phyloP scores from a whole-genome alignment of 2,329 filamentous ascomycete species.

The Epichloe sp. region DNA sequence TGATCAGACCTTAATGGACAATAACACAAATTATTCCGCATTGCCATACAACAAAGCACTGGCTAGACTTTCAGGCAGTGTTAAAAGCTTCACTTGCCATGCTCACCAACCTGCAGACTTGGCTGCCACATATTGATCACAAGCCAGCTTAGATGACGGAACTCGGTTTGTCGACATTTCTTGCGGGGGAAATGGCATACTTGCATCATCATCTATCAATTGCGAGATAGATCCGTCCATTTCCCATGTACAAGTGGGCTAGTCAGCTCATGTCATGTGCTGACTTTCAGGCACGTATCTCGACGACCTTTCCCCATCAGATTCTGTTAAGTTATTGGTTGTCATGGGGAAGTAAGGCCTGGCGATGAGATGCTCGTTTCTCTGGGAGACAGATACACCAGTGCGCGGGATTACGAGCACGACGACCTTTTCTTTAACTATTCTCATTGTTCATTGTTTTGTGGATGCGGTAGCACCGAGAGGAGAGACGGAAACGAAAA shows the following conservation, averaged over 20 bases:
- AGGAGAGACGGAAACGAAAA: background rate
- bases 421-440: background rate
- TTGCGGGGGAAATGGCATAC: background rate
- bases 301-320: background rate
- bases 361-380: background rate
- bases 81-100: background rate
- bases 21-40: background rate
- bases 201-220: background rate
- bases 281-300: background rate
- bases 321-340: background rate
- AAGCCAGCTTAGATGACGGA: background rate
- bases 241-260: background rate
- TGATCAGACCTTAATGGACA: background rate
- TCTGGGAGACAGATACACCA: background rate
- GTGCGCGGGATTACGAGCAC: background rate
- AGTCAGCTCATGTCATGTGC: background rate
- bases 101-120: background rate
- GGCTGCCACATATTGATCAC: background rate
- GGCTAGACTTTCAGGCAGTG: background rate
- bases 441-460: background rate
- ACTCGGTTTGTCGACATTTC: background rate
- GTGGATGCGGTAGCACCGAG: background rate
- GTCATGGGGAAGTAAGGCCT: background rate
- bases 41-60: background rate
- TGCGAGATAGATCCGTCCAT: background rate